phyloP scores from a whole-genome alignment of 1,284 basidiomycete genomes.

The Mycosarcoma maydis region DNA sequence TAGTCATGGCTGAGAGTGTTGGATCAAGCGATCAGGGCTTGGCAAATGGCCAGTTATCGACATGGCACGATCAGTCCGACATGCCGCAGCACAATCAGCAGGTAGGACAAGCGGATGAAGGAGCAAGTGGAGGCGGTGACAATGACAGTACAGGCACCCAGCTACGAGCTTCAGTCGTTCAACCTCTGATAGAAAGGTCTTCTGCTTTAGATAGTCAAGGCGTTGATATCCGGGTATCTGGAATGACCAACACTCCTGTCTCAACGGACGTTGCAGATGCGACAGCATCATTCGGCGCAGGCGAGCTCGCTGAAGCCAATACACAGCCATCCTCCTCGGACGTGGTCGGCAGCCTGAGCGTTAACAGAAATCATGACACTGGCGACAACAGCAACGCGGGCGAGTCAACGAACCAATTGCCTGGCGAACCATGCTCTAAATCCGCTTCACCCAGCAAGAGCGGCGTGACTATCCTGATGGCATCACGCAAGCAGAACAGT shows the following conservation, averaged over 20 bases:
- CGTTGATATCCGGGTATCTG: background rate
- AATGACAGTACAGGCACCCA: slow-evolving; percentile 1
- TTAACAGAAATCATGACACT: slow-evolving; percentile 15
- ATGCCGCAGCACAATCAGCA: slow-evolving; percentile 2
- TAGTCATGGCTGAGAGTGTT: slow-evolving; percentile 1
- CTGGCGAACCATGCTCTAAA: slow-evolving; percentile 8
- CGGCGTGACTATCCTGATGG: slow-evolving; percentile 26
- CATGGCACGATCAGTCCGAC: slow-evolving; percentile 7
- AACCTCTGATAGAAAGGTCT: background rate
- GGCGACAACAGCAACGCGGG: slow-evolving; percentile 11
- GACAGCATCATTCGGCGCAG: background rate
- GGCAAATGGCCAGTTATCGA: background rate
- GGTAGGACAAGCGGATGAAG: background rate
- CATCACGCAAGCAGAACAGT: slow-evolving; percentile 58
- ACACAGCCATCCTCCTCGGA: slow-evolving; percentile 14
- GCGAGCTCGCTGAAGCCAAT: slow-evolving; percentile 3
- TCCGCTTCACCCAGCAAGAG: slow-evolving; percentile 26
- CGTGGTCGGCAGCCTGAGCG: slow-evolving; percentile 1
- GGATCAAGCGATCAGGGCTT: slow-evolving; percentile 2
- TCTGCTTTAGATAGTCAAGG: background rate
- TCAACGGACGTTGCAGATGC: background rate
- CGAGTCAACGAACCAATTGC: slow-evolving; percentile 17
- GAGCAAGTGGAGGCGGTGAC: background rate
- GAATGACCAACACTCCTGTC: background rate
- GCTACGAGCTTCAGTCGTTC: background rate